Evolutionary conservation across 1,284 basidiomycete species (phyloP), one percentile per base, ranked within the genome.

Genomic region (Psilocybe mexicana): DNA sequence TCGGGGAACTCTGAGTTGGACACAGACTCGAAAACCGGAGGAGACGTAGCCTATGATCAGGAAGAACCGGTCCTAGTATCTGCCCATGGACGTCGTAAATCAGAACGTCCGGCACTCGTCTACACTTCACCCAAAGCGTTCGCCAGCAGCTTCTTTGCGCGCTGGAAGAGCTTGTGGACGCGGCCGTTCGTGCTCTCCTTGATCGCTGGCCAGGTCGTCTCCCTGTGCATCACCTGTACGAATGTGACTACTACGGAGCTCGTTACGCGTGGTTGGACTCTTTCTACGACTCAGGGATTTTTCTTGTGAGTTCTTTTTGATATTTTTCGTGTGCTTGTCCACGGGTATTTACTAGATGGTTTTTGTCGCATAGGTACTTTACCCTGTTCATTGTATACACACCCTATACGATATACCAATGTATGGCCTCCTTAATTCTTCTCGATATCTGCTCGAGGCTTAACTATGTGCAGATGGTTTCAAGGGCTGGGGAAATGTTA

Each of bases 181-280:
- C 80, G 76, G 57, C 79, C 85, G 12, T 92, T 93, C 69, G 69
- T 82, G 10, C 74, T 89, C 43, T 83, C 86, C 11, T 69, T 92
- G 35, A 58, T 92, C 23, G 85, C 87, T 1, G 92, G 92, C n/a
- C 92, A 94, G 70, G 69, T 92, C 26, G 85, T 93, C 28, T 92
- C 90, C 50, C 69, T 94, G 53, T 93, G 91, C 70, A 93, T 94
- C 58, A 93, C 91, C 11, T 90, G 88, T 69, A 94, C 92, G 55
- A 92, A 87, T 67, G 87, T 93, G 28, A 88, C 88, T 43, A 93
- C 91, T 3, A 90, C 89, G 28, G 89, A 93, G 71, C 76, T 93
- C 30, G 81, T 86, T 18, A 76, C 64, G 25, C 74, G 89, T 55
- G 85, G 85, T 65, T 93, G 91, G 88, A 72, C 80, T 5, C 70